A percentile compares a stretch with the other conserved stretches of the same genome.
phyloP scores from a whole-genome alignment of 192 early-diverging fungal species.

The Pilobolus umbonatus region DNA sequence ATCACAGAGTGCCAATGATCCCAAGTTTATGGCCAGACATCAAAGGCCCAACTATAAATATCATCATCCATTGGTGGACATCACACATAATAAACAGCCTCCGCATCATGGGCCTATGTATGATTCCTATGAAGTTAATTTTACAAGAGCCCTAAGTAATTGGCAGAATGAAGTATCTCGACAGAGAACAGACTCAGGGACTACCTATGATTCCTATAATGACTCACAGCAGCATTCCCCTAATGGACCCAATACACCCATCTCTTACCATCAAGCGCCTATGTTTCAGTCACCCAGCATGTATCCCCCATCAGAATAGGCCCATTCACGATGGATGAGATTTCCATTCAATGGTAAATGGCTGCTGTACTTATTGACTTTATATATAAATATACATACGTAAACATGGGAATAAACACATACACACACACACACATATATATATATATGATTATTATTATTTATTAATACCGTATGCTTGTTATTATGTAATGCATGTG shows the following conservation, averaged over 20 bases:
- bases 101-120: background rate
- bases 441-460: no score
- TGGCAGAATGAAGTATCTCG: slow-evolving; percentile 10
- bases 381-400: no score
- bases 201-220: slow-evolving; percentile 11
- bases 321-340: no score
- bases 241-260: background rate
- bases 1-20: slow-evolving; percentile 21
- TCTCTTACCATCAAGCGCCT: background rate
- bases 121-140: background rate
- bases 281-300: slow-evolving; percentile 30
- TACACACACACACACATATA: no score
- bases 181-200: slow-evolving; percentile 5
- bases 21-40: background rate
- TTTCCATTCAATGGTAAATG: no score
- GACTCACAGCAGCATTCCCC: slow-evolving; percentile 5
- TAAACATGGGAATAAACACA: no score
- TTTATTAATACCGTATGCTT: no score
- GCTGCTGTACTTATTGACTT: no score
- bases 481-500: no score
- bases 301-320: no score
- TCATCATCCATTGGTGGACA: background rate
- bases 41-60: background rate
- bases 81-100: background rate
- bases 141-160: slow-evolving; percentile 12